These are phyloP conservation scores for Daedaleopsis sinensis DNA, from an alignment of 768 basidiomycete species.

Conservation along the genomic window DNA sequence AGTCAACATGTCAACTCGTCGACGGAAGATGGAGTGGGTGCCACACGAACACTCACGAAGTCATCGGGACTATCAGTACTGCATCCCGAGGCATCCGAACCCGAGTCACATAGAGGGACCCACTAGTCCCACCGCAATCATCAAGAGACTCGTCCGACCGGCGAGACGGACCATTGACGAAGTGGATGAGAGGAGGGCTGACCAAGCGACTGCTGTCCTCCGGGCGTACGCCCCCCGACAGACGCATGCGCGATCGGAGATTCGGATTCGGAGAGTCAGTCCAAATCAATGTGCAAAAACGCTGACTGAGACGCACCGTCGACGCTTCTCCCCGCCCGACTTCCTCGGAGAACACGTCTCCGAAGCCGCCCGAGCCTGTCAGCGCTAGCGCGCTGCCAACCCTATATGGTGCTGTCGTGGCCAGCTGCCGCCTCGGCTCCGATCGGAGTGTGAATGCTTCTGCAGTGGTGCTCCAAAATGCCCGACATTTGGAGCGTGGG, in stretches of 20 bases:
- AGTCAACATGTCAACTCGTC: too few species aligned
- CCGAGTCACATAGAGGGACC: too few species aligned
- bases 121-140: too few species aligned
- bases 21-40: too few species aligned
- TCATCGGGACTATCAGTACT: too few species aligned
- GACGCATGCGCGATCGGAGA: too few species aligned
- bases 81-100: too few species aligned
- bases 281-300: not conserved
- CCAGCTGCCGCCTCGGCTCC: not conserved
- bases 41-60: too few species aligned
- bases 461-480: not conserved
- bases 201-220: not conserved
- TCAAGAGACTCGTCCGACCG: too few species aligned
- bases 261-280: not conserved
- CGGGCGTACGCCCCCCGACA: not conserved
- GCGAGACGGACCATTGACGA: too few species aligned
- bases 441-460: not conserved
- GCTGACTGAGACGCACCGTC: not conserved
- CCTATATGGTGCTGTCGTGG: not conserved
- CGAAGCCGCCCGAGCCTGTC: too few species aligned
- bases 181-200: too few species aligned
- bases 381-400: not conserved
- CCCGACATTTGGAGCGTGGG: not conserved
- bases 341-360: conserved; percentile 10
- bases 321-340: not conserved